A percentile compares a stretch with the other conserved stretches of the same genome.
Conservation (phyloP, 2,329 filamentous ascomycete species). For the Fusarium proliferatum region DNA sequence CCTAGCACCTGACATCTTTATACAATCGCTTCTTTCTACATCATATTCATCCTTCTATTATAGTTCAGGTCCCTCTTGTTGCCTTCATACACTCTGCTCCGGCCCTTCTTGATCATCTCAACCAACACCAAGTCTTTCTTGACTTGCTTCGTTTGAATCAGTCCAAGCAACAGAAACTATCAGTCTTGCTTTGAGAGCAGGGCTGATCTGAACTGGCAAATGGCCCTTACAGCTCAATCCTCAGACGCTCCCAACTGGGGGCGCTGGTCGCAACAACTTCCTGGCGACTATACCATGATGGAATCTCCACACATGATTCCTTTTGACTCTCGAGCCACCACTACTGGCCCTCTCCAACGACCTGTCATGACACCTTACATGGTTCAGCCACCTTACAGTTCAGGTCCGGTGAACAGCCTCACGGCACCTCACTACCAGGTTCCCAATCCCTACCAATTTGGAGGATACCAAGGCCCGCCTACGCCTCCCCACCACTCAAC, state of each 20-base stretch:
- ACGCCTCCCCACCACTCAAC: slow-evolving; percentile 49
- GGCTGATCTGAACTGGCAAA: slow-evolving; percentile 43
- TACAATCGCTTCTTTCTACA: slow-evolving; percentile 30
- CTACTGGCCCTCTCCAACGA: slow-evolving; percentile 55
- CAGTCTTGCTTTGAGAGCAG: slow-evolving; percentile 43
- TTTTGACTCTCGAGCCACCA: slow-evolving; percentile 59
- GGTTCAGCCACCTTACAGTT: slow-evolving; percentile 57
- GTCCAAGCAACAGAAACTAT: slow-evolving; percentile 7
- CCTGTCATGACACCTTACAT: slow-evolving; percentile 60
- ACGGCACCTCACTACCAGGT: slow-evolving; percentile 56
- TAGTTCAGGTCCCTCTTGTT: slow-evolving; percentile 8
- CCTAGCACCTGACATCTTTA: slow-evolving; percentile 30
- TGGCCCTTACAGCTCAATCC: slow-evolving; percentile 62
- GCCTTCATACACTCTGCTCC: slow-evolving; percentile 19
- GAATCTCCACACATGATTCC: slow-evolving; percentile 59
- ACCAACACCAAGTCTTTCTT: slow-evolving; percentile 14
- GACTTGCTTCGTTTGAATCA: slow-evolving; percentile 6
- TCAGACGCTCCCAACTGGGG: slow-evolving; percentile 62
- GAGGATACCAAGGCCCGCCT: slow-evolving; percentile 54
- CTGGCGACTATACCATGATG: slow-evolving; percentile 61
- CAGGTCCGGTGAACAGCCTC: slow-evolving; percentile 56
- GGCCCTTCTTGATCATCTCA: not conserved
- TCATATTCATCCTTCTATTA: slow-evolving; percentile 16
- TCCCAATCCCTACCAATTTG: slow-evolving; percentile 58
- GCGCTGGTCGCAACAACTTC: slow-evolving; percentile 64